Evolutionary conservation across 192 early-diverging fungal genomes (phyloP).

Genomic region (Entophlyctis luteolus): DNA sequence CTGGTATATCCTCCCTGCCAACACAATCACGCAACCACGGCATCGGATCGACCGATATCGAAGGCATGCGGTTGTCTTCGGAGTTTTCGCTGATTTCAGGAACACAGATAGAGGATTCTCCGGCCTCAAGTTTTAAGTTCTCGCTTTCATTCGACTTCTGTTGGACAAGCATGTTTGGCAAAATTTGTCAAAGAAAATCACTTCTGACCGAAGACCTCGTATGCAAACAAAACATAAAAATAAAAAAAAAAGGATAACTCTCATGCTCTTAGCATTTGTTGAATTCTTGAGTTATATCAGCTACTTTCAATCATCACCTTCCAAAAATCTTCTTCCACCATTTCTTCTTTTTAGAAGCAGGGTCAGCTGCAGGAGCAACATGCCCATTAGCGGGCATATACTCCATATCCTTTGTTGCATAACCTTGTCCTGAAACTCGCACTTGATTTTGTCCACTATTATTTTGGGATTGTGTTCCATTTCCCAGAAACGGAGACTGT

Average conservation of each 20-base stretch:
- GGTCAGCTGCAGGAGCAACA: neutral
- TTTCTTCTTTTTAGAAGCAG: neutral
- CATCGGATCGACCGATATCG: neutral
- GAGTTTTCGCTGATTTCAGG: neutral
- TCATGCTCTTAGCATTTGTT: too few species aligned
- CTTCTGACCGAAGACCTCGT: too few species aligned
- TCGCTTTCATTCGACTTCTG: too few species aligned
- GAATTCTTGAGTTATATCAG: too few species aligned
- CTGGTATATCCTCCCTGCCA: conserved; percentile 28
- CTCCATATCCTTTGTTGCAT: neutral
- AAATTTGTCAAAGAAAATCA: too few species aligned
- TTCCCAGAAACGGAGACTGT: neutral
- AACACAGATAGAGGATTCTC: too few species aligned
- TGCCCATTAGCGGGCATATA: conserved; percentile 1
- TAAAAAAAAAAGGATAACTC: conserved; percentile 1
- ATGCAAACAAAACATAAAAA: neutral
- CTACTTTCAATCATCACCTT: conserved; percentile 31
- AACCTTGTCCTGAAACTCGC: too few species aligned
- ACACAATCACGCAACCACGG: conserved; percentile 32
- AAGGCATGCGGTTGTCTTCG: neutral
- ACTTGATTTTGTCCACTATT: too few species aligned
- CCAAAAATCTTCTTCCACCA: conserved; percentile 30
- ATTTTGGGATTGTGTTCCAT: neutral
- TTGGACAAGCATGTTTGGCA: too few species aligned
- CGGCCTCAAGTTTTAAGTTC: too few species aligned